phyloP scores from a whole-genome alignment of 1,139 yeast species.

The Suhomyces terraborum region DNA sequence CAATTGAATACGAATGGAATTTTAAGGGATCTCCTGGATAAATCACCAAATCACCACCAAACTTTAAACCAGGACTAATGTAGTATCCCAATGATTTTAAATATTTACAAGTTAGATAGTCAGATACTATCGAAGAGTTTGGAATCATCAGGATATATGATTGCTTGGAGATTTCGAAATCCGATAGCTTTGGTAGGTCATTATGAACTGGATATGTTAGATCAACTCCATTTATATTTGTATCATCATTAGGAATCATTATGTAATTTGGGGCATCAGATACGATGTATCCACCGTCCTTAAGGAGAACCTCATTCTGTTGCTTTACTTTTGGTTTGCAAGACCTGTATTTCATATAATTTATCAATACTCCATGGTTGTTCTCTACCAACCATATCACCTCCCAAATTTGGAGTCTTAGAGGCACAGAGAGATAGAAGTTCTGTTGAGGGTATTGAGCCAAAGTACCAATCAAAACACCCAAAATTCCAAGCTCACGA shows the following conservation, averaged over 20 bases:
- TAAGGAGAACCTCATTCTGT: constrained; percentile 3
- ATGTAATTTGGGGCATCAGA: constrained; percentile 7
- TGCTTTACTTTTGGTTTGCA: constrained; percentile 5
- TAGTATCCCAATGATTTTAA: constrained; percentile 53
- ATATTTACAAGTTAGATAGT: constrained; percentile 24
- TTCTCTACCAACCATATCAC: constrained; percentile 61
- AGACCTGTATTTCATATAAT: constrained; percentile 26
- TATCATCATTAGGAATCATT: constrained; percentile 10
- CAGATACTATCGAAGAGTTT: constrained; percentile 3
- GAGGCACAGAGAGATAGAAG: constrained; percentile 78
- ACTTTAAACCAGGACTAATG: constrained; percentile 82
- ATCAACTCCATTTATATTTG: background rate
- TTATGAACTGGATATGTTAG: background rate
- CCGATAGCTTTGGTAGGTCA: no score
- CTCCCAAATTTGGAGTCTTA: constrained; percentile 74
- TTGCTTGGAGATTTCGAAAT: background rate
- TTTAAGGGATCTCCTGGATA: constrained; percentile 95
- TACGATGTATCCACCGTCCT: constrained; percentile 2
- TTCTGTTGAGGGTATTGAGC: constrained; percentile 93
- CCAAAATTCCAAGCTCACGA: constrained; percentile 61
- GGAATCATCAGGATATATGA: background rate
- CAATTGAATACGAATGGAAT: constrained; percentile 84
- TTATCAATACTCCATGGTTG: constrained; percentile 41
- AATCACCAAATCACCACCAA: constrained; percentile 86
- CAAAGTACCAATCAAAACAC: constrained; percentile 78